phyloP scores from a whole-genome alignment of 345 rosid species.

The Viola odorata region DNA sequence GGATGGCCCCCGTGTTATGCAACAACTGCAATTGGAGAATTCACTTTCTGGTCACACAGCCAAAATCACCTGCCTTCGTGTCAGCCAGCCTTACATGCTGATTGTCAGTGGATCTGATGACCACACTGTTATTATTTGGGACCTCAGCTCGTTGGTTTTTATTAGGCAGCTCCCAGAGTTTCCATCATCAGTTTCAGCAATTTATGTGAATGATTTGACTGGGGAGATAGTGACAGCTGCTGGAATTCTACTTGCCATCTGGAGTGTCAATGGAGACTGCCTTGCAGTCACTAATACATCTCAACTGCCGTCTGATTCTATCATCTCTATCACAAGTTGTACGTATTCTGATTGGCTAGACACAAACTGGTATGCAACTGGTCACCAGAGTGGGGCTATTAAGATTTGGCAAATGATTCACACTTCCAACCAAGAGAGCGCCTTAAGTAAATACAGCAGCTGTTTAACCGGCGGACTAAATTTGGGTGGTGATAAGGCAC shows the following conservation, averaged over 20 bases:
- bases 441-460: slow-evolving; percentile 39
- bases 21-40: slow-evolving; percentile 64
- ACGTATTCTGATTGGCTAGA: slow-evolving; percentile 89
- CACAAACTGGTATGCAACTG: slow-evolving; percentile 90
- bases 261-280: slow-evolving; percentile 99
- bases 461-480: slow-evolving; percentile 49
- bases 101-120: slow-evolving; percentile 95
- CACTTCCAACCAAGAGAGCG: slow-evolving; percentile 47
- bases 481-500: slow-evolving; percentile 53
- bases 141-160: slow-evolving; percentile 80
- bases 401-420: slow-evolving; percentile 97
- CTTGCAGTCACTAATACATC: slow-evolving; percentile 86
- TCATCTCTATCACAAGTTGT: slow-evolving; percentile 79
- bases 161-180: slow-evolving; percentile 88
- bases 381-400: slow-evolving; percentile 98
- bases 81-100: slow-evolving; percentile 96
- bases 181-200: slow-evolving; percentile 80
- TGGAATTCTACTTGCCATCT: slow-evolving; percentile 88
- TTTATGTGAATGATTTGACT: slow-evolving; percentile 82
- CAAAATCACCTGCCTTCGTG: slow-evolving; percentile 80
- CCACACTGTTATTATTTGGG: slow-evolving; percentile 92
- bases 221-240: slow-evolving; percentile 97
- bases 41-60: slow-evolving; percentile 78
- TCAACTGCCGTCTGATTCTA: slow-evolving; percentile 92
- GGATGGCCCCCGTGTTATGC: slow-evolving; percentile 53